Base-by-base conservation (phyloP, 495 filamentous ascomycete genomes). In the Neurospora sp. region DNA sequence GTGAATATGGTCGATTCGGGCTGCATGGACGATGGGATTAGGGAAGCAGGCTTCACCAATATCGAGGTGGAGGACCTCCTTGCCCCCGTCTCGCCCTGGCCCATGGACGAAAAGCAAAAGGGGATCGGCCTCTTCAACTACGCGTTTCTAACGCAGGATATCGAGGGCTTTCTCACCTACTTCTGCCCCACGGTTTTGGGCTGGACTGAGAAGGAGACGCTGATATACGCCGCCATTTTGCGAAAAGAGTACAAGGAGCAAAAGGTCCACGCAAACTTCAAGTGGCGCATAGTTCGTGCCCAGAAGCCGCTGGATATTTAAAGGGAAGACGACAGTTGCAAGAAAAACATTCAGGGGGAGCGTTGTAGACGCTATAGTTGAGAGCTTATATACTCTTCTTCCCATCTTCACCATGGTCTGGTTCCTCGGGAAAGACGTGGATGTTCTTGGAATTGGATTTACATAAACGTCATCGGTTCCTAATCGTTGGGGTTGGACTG, bases 231-330 rank as follows among this genome's bases (percentile, higher is more conserved):
- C 31, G 31, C 31, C 31, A 35, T 35, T 35, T 3, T 35, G 31
- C 31, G 31, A 35, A 35, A 35, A 3, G 31, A 35, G 31, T 35
- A 35, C 0, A 35, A 73, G 9, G 75, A 78, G 16, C 40, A n/a
- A 40, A 76, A 68, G n/a, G 53, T 73, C 8, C 75, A 78, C 7
- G 41, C 71, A 0, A 40, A 65, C 14, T 53, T 76, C 37, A 71
- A 72, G 3, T 69, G 76, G 73, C 76, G 79, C 3, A 38, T 79
- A 1, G 76, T 81, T 6, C 79, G 75, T n/a, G 80, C 78, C 17
- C 78, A 73, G 70, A 81, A 81, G 75, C 80, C 80, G 48, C 20
- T 59, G 48, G 22, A 8, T 31, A 22, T 5, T 27, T 59, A 2
- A 31, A 31, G 8, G 44, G n/a, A 20, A 8, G 17, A 20, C n/a